Evolutionary conservation across 495 filamentous ascomycete genomes (phyloP).

Genomic region (Aspergillus leporis): DNA sequence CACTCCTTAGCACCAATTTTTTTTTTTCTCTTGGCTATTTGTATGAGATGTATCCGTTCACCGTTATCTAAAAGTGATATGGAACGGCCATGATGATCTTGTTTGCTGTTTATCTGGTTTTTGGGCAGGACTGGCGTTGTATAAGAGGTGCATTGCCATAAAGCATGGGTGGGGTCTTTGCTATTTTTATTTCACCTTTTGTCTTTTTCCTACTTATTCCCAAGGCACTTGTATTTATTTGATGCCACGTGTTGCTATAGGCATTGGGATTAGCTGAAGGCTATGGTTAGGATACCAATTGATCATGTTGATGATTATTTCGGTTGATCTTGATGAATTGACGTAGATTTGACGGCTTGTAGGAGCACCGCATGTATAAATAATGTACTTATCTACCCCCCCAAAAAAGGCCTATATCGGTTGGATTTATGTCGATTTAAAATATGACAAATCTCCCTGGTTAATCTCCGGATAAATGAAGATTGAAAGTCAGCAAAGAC

Average conservation of each 20-base stretch:
- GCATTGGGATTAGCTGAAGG: not conserved
- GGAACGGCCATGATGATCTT: slow-evolving; percentile 11
- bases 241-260: slow-evolving; percentile 1
- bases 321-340: too few species aligned
- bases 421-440: too few species aligned
- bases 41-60: slow-evolving; percentile 11
- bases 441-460: too few species aligned
- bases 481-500: too few species aligned
- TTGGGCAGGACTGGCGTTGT: slow-evolving; percentile 22
- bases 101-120: not conserved
- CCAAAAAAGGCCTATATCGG: too few species aligned
- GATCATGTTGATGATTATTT: slow-evolving; percentile 1
- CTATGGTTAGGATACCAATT: slow-evolving; percentile 2
- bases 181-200: not conserved
- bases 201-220: not conserved
- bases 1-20: slow-evolving; percentile 1
- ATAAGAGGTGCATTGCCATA: slow-evolving; percentile 22
- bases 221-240: not conserved
- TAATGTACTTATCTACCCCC: too few species aligned
- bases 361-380: too few species aligned
- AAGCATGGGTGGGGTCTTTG: slow-evolving; percentile 13
- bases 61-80: not conserved
- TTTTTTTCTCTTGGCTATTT: slow-evolving; percentile 3
- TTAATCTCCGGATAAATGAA: too few species aligned
- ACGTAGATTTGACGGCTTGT: too few species aligned